Evolutionary conservation across 2,329 filamentous ascomycete species (phyloP).

Genomic region (Cladorrhinum sp.): DNA sequence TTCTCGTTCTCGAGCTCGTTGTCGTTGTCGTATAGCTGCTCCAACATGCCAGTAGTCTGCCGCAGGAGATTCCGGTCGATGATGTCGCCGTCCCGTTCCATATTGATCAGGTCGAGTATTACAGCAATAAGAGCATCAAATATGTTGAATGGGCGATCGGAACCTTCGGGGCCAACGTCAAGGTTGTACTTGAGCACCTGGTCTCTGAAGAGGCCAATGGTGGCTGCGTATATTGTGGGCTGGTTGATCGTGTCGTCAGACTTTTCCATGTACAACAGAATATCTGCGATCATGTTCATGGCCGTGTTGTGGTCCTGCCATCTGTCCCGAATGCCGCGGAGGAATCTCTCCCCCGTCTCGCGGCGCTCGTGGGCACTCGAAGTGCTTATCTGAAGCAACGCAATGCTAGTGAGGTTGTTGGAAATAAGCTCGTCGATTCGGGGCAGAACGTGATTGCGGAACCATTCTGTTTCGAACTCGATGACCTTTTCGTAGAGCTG

Average conservation of each 20-base stretch:
- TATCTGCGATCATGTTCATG: slow-evolving; percentile 96
- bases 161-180: slow-evolving; percentile 38
- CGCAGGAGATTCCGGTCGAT: slow-evolving; percentile 82
- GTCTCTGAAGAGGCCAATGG: slow-evolving; percentile 86
- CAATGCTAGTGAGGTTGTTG: slow-evolving; percentile 58
- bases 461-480: slow-evolving; percentile 77
- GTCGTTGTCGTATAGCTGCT: slow-evolving; percentile 78
- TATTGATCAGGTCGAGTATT: slow-evolving; percentile 83
- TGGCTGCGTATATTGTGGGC: slow-evolving; percentile 76
- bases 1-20: slow-evolving; percentile 74
- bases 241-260: slow-evolving; percentile 69
- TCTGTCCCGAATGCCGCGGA: slow-evolving; percentile 69
- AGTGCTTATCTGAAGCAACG: slow-evolving; percentile 53
- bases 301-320: slow-evolving; percentile 90
- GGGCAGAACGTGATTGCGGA: slow-evolving; percentile 68
- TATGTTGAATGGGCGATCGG: slow-evolving; percentile 44
- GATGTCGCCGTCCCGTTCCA: slow-evolving; percentile 86
- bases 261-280: slow-evolving; percentile 96
- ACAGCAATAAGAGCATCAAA: slow-evolving; percentile 76
- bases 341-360: slow-evolving; percentile 76
- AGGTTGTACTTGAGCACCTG: slow-evolving; percentile 68
- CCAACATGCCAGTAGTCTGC: slow-evolving; percentile 84
- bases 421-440: slow-evolving; percentile 70
- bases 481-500: slow-evolving; percentile 78
- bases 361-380: slow-evolving; percentile 75